Conservation (phyloP, 2,329 filamentous ascomycete species). For the Aspergillus thermomutatus region DNA sequence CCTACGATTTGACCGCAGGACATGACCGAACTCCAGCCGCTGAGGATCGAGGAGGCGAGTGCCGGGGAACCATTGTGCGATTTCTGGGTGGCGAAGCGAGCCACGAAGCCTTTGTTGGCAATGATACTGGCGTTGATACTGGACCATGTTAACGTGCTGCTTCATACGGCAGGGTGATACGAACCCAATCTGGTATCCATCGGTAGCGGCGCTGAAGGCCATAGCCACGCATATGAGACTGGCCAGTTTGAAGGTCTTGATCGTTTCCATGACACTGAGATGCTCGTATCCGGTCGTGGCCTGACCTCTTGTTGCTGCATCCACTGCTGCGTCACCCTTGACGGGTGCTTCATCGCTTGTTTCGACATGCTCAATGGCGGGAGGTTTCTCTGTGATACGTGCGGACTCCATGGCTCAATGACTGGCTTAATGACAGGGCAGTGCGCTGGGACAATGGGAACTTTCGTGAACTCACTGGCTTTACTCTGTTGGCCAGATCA, state of each 20-base stretch:
- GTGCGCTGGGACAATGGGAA: too few species aligned
- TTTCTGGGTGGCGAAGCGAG: slow-evolving; percentile 4
- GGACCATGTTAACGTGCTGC: neutral
- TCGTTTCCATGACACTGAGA: slow-evolving; percentile 2
- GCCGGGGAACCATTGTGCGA: slow-evolving; percentile 1
- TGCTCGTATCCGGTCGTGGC: slow-evolving; percentile 4
- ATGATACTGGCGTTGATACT: slow-evolving; percentile 11
- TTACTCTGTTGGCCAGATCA: too few species aligned
- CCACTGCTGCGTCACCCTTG: neutral
- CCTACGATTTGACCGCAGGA: slow-evolving; percentile 9
- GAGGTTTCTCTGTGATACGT: neutral
- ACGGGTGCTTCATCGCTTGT: neutral
- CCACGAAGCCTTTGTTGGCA: slow-evolving; percentile 10
- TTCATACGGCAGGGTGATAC: neutral
- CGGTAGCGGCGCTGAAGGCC: slow-evolving; percentile 9
- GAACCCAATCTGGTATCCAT: slow-evolving; percentile 11
- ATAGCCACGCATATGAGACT: slow-evolving; percentile 4
- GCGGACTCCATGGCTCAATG: too few species aligned
- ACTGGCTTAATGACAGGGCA: too few species aligned
- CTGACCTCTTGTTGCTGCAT: slow-evolving; percentile 5
- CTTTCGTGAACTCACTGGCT: too few species aligned
- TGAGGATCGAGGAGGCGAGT: slow-evolving; percentile 9
- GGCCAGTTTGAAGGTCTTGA: slow-evolving; percentile 4
- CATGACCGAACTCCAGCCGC: slow-evolving; percentile 10
- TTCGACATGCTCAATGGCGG: slow-evolving; percentile 1